phyloP scores from a whole-genome alignment of 345 rosid genomes.

The Balakata baccata region DNA sequence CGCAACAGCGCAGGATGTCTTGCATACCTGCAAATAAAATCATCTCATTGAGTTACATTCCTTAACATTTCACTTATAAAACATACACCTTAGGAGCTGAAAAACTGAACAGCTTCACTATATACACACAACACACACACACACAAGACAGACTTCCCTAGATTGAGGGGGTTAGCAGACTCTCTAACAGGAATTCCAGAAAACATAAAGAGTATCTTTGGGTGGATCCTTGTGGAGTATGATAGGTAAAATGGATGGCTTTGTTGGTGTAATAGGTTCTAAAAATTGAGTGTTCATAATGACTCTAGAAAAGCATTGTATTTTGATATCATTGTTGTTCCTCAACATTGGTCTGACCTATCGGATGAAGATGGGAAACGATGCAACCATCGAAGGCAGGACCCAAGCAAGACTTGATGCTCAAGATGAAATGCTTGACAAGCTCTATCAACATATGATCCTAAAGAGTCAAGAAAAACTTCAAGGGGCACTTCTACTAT shows the following conservation, averaged over 20 bases:
- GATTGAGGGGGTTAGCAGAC: neutral
- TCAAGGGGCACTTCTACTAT: too few species aligned
- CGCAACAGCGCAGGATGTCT: slow-evolving; percentile 59
- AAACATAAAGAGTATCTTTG: neutral
- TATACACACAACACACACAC: too few species aligned
- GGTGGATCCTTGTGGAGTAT: neutral
- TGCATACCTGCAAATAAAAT: slow-evolving; percentile 44
- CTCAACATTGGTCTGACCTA: too few species aligned
- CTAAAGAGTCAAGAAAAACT: too few species aligned
- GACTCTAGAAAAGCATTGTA: neutral
- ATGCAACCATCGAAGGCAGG: too few species aligned
- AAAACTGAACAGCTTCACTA: neutral
- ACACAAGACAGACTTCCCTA: neutral
- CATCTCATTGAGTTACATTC: neutral
- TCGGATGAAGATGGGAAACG: too few species aligned
- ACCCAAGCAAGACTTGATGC: too few species aligned
- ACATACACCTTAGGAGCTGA: neutral
- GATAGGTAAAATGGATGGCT: too few species aligned
- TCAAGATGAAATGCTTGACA: too few species aligned
- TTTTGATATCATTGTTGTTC: too few species aligned
- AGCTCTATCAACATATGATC: too few species aligned
- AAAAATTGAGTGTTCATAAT: neutral
- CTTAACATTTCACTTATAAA: neutral
- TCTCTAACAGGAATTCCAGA: neutral
- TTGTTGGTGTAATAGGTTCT: too few species aligned